phyloP scores from a whole-genome alignment of 495 filamentous ascomycete species.

The Xylaria palmicola region DNA sequence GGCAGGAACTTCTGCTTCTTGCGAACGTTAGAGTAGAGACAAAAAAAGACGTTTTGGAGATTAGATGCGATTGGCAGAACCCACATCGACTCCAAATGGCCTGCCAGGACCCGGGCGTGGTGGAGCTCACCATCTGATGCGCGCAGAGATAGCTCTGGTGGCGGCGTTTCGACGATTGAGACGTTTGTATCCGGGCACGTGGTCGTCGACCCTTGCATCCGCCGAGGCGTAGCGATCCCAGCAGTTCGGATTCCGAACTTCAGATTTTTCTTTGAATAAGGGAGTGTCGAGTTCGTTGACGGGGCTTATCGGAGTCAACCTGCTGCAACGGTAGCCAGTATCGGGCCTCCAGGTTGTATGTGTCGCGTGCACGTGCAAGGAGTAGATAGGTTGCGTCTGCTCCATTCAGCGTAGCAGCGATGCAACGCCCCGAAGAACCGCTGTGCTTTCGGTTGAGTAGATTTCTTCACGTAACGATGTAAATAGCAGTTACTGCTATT shows the following conservation, averaged over 20 bases:
- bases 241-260: not conserved
- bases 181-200: slow-evolving; percentile 1
- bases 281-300: too few relatives aligned
- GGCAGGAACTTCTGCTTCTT: not conserved
- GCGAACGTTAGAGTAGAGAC: not conserved
- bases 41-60: not conserved
- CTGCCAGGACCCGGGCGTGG: slow-evolving; percentile 4
- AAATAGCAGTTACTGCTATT: too few relatives aligned
- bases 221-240: not conserved
- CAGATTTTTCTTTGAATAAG: too few relatives aligned
- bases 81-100: not conserved
- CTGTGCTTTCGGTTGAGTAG: too few relatives aligned
- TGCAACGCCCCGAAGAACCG: too few relatives aligned
- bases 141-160: not conserved
- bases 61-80: not conserved
- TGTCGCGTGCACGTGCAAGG: too few relatives aligned
- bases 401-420: too few relatives aligned
- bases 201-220: not conserved
- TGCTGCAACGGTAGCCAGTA: too few relatives aligned
- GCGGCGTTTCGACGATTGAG: not conserved
- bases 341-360: too few relatives aligned
- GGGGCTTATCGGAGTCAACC: too few relatives aligned
- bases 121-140: not conserved
- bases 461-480: too few relatives aligned
- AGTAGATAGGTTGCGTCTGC: too few relatives aligned